Base-by-base conservation (phyloP, 192 early-diverging fungal genomes). In the Endogone sp. region DNA sequence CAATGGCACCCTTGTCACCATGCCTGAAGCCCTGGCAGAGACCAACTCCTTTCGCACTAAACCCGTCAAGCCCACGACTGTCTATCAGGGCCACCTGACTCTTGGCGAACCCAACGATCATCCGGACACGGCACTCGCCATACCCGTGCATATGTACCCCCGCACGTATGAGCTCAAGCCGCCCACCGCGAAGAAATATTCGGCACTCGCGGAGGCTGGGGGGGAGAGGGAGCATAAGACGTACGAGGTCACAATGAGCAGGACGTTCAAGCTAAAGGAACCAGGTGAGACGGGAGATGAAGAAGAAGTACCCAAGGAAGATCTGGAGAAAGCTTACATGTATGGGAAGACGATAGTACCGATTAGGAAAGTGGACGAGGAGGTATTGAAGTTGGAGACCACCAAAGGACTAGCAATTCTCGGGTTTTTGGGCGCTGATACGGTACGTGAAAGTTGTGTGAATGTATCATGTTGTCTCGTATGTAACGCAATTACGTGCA, bases 271-370 rank as follows among this genome's bases (percentile, higher is more conserved):
- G 54, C 57, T 75, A 61, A 75, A 79, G 44, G 37, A 16, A 11
- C 60, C 69, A 63, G 73, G 66, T 23, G 71, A 71, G 72, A 74
- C 65, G 32, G 69, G 58, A 37, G 75, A 66, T 4, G 71, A 79
- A 8, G 77, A 71, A 4, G 57, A 37, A 55, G 56, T 76, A 0
- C 56, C 69, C 30, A 76, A 79, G 62, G 79, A 84, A 23, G 86
- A 87, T 56, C 74, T 90, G 0, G 81, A 90, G 25, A 79, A 78
- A 44, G 91, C 85, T 2, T 91, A 91, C 72, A 75, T 75, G 58
- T 90, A 86, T 66, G 91, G 91, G 61, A 89, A 88, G 64, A 85
- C 82, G 3, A 71, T 89, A 11, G 81, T 93, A 8, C 89, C 86
- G 10, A 83, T 91, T 31, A 76, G 76, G 25, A 75, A 75, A 1